Percentiles rank a stretch among this genome's conserved stretches.
Evolutionary conservation across 495 filamentous ascomycete genomes (phyloP).

Genomic region (Ramalina intermedia): DNA sequence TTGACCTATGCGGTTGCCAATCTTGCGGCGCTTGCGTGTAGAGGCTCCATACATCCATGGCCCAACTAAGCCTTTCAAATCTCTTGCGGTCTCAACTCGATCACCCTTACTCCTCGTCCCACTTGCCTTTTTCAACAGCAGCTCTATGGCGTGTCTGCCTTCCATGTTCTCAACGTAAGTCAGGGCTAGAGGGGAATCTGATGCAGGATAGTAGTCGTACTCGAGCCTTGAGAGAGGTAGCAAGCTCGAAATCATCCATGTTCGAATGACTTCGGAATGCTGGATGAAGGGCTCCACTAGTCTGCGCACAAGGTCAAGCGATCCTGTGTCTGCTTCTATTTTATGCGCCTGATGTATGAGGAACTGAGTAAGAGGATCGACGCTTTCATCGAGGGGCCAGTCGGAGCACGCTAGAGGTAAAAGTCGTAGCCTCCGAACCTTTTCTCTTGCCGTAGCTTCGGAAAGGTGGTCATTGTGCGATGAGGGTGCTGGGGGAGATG

Average conservation of each 20-base stretch:
- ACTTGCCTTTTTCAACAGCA: constrained; percentile 50
- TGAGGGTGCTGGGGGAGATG: background rate
- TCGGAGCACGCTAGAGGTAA: constrained; percentile 39
- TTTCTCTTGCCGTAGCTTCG: constrained; percentile 50
- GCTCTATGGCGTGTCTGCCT: constrained; percentile 45
- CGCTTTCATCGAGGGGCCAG: constrained; percentile 24
- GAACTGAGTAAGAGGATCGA: constrained; percentile 51
- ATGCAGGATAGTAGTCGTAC: constrained; percentile 65
- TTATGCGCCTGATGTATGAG: constrained; percentile 59
- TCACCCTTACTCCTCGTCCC: constrained; percentile 25
- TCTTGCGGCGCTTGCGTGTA: constrained; percentile 44
- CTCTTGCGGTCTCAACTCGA: constrained; percentile 42
- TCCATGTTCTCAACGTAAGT: constrained; percentile 46
- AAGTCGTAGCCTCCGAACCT: constrained; percentile 55
- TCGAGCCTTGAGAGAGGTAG: constrained; percentile 69
- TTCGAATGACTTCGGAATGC: constrained; percentile 47
- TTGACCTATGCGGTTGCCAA: constrained; percentile 16
- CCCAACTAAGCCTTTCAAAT: constrained; percentile 60
- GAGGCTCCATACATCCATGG: constrained; percentile 69
- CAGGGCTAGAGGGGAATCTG: constrained; percentile 40
- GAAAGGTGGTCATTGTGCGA: constrained; percentile 28
- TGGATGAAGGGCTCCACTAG: constrained; percentile 64
- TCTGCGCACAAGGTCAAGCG: constrained; percentile 55
- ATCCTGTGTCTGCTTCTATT: constrained; percentile 66
- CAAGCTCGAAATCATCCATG: constrained; percentile 64